These are phyloP conservation scores for Dalbergia cultrata DNA, from an alignment of 306 rosid species.

Conservation along the genomic window DNA sequence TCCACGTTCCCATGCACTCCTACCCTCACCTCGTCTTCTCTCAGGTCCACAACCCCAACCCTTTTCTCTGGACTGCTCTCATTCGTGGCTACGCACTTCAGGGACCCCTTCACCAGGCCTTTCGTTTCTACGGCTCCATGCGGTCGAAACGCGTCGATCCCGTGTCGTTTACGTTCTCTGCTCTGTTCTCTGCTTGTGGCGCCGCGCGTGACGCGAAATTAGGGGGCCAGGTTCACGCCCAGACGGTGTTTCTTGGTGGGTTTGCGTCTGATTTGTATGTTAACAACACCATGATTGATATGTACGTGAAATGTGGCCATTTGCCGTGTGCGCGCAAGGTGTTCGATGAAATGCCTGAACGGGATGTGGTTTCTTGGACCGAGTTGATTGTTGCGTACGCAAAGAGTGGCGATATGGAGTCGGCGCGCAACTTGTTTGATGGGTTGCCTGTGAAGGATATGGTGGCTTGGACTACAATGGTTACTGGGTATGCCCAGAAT, in stretches of 20 bases:
- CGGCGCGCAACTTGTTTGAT: constrained; percentile 71
- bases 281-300: constrained; percentile 70
- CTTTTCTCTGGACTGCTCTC: constrained; percentile 85
- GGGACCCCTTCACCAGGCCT: constrained; percentile 59
- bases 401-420: constrained; percentile 65
- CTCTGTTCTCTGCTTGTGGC: constrained; percentile 71
- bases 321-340: constrained; percentile 65
- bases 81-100: constrained; percentile 70
- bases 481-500: constrained; percentile 83
- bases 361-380: constrained; percentile 89
- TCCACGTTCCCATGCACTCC: constrained; percentile 55
- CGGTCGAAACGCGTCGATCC: constrained; percentile 56
- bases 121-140: constrained; percentile 63
- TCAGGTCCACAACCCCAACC: constrained; percentile 69
- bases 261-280: constrained; percentile 74
- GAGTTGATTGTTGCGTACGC: constrained; percentile 76
- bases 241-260: constrained; percentile 73
- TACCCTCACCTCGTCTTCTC: constrained; percentile 72
- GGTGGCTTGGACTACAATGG: constrained; percentile 91
- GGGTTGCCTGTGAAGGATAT: constrained; percentile 69
- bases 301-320: constrained; percentile 76
- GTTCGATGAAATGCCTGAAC: constrained; percentile 80
- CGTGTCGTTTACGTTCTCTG: constrained; percentile 79
- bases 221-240: constrained; percentile 79
- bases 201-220: constrained; percentile 43